phyloP scores from a whole-genome alignment of 768 basidiomycete species.

The Hericium rajendrae region DNA sequence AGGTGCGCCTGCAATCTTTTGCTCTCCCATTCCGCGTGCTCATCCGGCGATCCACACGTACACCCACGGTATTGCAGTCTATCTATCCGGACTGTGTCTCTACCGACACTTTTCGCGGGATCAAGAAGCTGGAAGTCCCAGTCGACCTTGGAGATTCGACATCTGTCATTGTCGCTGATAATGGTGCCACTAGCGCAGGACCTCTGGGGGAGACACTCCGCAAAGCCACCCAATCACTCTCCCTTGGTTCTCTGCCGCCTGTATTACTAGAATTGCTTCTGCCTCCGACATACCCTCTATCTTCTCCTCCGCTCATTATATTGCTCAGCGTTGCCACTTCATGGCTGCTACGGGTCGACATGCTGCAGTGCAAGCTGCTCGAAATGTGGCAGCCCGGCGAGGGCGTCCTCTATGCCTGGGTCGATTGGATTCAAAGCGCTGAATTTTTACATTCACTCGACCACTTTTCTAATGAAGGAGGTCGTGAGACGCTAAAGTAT shows the following conservation, averaged over 20 bases:
- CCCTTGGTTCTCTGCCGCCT: conserved; percentile 50
- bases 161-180: conserved; percentile 28
- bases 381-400: conserved; percentile 55
- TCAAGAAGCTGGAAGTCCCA: conserved; percentile 53
- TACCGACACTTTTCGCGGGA: conserved; percentile 25
- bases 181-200: conserved; percentile 6
- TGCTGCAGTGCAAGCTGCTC: conserved; percentile 32
- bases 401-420: conserved; percentile 57
- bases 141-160: conserved; percentile 44
- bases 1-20: conserved; percentile 29
- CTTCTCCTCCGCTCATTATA: conserved; percentile 32
- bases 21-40: neutral
- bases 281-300: conserved; percentile 45
- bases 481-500: conserved; percentile 28
- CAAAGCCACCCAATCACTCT: conserved; percentile 18
- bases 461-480: conserved; percentile 24
- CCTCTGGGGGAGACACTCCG: neutral
- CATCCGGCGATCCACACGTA: neutral
- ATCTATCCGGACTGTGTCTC: conserved; percentile 68
- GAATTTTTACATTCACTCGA: conserved; percentile 46
- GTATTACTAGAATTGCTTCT: conserved; percentile 46
- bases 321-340: neutral
- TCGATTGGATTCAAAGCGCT: conserved; percentile 61
- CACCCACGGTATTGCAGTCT: conserved; percentile 33
- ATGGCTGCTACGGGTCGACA: conserved; percentile 39